Evolutionary conservation across 306 rosid species (phyloP), one percentile per base, ranked within the genome.

Genomic region (Potentilla sterilis): DNA sequence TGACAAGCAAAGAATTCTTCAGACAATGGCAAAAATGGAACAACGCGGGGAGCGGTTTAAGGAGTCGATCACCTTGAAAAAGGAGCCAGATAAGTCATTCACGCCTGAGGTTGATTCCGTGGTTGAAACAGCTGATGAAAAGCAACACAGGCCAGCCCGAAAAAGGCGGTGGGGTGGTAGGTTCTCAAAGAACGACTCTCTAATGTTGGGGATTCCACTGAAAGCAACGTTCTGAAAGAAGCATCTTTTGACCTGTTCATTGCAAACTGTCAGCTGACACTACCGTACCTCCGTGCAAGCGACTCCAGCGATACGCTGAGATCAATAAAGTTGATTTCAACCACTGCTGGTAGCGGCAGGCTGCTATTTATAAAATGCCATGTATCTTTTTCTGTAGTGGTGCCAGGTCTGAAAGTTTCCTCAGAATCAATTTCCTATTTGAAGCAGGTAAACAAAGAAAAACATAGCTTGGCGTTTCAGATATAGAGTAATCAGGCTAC

Each of bases 11-110:
- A 80, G 84, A 82, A 85, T 91, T 85, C 88, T 87, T 35, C 93
- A 79, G 74, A 79, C 88, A 43, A 73, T 85, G 75, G 92, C 87
- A n/a, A 87, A 89, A 81, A 91, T 91, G 93, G 93, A 88, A 91
- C 89, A 85, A 76, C 92, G 96, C 4, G 77, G 90, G 84, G 93
- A 91, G 74, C 93, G 96, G 74, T 91, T 91, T 81, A 88, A 84
- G 89, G 89, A 82, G 81, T 83, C 92, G 6, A 84, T 87, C 71
- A 7, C 84, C 40, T 8, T 81, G 67, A 84, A 77, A 74, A 85
- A 78, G 37, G 91, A 85, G 75, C 75, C 85, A 72, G 90, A 84
- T 55, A 77, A 80, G 75, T 76, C 72, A 74, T 69, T 69, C 75
- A 74, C 64, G 82, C 81, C 76, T 67, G 73, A 77, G 64, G 58